These are phyloP conservation scores for Zopfochytrium polystomum DNA, from an alignment of 371 early-diverging fungal genomes.

Conservation along the genomic window DNA sequence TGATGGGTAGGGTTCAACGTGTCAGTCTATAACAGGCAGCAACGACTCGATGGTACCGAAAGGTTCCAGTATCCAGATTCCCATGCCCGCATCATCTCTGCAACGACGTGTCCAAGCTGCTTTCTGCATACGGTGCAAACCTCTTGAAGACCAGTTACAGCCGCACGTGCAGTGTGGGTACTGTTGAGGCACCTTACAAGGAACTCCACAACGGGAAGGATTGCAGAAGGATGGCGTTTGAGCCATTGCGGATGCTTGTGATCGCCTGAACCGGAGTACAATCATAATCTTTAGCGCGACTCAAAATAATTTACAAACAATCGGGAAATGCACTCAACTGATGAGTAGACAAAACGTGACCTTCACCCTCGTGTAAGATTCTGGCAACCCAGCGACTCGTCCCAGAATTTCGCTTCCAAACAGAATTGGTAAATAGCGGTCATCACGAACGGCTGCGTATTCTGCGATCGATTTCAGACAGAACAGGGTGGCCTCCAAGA, in stretches of 20 bases:
- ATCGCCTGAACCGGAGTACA: too few relatives aligned
- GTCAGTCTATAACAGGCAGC: background rate
- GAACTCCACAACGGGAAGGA: conserved; percentile 22
- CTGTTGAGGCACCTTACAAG: conserved; percentile 9
- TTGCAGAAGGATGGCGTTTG: conserved; percentile 1
- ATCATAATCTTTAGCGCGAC: too few relatives aligned
- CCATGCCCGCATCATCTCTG: conserved; percentile 26
- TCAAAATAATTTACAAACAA: too few relatives aligned
- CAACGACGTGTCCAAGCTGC: conserved; percentile 12
- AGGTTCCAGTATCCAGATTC: conserved; percentile 3
- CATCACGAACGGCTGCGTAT: conserved; percentile 52
- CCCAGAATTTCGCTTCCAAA: conserved; percentile 25
- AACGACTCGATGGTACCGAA: background rate
- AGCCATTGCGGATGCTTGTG: conserved; percentile 25
- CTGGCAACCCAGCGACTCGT: conserved; percentile 5
- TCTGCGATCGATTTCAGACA: conserved; percentile 69
- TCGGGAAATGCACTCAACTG: too few relatives aligned
- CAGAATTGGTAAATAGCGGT: conserved; percentile 13
- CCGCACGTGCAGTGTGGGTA: conserved; percentile 7
- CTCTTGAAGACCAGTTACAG: conserved; percentile 12
- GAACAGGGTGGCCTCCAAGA: conserved; percentile 62
- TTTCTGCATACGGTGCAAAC: conserved; percentile 16
- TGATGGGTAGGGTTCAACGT: background rate
- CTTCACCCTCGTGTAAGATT: conserved; percentile 5
- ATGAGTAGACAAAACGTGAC: conserved; percentile 14